Percentiles rank a stretch among this genome's conserved stretches.
Evolutionary conservation across 192 early-diverging fungal species (phyloP).

Genomic region (Umbelopsis ramanniana): DNA sequence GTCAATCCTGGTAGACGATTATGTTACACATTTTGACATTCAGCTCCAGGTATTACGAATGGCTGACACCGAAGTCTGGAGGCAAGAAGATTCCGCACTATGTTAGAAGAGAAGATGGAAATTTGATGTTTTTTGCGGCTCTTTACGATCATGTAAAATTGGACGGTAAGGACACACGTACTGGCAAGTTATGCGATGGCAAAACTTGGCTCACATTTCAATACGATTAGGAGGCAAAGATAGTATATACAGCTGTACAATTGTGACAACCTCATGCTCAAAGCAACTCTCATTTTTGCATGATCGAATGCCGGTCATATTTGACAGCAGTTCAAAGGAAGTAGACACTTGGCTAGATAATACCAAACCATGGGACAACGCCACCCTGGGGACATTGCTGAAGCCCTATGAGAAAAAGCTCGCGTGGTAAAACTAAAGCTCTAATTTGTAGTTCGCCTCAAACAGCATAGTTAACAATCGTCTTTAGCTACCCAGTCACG

Average conservation of each 20-base stretch:
- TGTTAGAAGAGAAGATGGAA: conserved; percentile 49
- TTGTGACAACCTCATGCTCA: conserved; percentile 56
- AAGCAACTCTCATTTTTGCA: conserved; percentile 51
- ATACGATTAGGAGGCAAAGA: conserved; percentile 10
- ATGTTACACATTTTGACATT: neutral
- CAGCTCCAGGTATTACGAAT: conserved; percentile 57
- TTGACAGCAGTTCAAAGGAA: conserved; percentile 45
- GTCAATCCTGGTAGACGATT: neutral
- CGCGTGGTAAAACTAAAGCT: conserved; percentile 22
- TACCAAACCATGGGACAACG: conserved; percentile 35
- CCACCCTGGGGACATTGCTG: conserved; percentile 41
- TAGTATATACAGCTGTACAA: conserved; percentile 50
- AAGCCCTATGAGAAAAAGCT: conserved; percentile 53
- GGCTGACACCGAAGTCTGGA: conserved; percentile 41
- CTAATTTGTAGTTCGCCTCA: neutral
- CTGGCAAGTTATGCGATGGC: neutral
- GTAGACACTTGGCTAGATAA: conserved; percentile 55
- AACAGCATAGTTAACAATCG: conserved; percentile 18
- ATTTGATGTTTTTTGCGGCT: conserved; percentile 54
- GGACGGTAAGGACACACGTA: conserved; percentile 23
- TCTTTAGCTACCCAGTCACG: conserved; percentile 51
- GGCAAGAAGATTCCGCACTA: conserved; percentile 53
- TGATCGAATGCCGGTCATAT: conserved; percentile 63
- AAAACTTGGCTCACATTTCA: neutral
- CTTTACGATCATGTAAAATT: conserved; percentile 49